These are phyloP conservation scores for Phytopythium montanum DNA, from an alignment of 352 stramenopile genomes.

Conservation along the genomic window DNA sequence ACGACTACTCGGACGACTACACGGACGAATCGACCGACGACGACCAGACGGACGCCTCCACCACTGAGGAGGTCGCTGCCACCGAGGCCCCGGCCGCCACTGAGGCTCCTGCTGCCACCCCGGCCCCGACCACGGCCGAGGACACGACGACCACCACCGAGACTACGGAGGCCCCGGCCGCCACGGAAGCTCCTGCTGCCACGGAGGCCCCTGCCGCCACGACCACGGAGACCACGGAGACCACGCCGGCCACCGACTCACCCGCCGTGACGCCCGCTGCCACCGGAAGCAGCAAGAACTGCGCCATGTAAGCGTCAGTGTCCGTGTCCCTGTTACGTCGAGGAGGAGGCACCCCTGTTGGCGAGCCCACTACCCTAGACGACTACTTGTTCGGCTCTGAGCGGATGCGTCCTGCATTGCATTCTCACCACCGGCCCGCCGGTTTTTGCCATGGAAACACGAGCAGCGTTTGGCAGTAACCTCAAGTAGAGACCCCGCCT, in stretches of 20 bases:
- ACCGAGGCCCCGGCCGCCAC: constrained; percentile 17
- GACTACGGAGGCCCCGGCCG: constrained; percentile 12
- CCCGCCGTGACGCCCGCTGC: constrained; percentile 1
- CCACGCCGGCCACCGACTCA: constrained; percentile 5
- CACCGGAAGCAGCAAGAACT: constrained; percentile 7
- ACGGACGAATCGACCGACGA: constrained; percentile 10
- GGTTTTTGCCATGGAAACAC: constrained; percentile 4
- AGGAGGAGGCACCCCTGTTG: background rate
- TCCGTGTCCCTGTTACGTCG: background rate
- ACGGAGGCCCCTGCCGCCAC: constrained; percentile 13
- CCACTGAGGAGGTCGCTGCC: constrained; percentile 9
- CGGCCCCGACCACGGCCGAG: background rate
- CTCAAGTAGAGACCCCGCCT: background rate
- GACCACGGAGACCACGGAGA: constrained; percentile 13
- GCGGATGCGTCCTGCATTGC: background rate
- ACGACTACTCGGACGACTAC: constrained; percentile 10
- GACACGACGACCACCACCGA: constrained; percentile 14
- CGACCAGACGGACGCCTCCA: constrained; percentile 16
- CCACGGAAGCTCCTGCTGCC: constrained; percentile 11
- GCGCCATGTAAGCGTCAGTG: constrained; percentile 5
- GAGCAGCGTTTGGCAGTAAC: constrained; percentile 1
- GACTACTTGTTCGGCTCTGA: constrained; percentile 5
- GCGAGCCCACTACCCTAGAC: constrained; percentile 7
- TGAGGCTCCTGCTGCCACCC: constrained; percentile 16
- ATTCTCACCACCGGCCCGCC: background rate